These are phyloP conservation scores for Angomonas ambiguus DNA, from an alignment of 208 protist species.

Conservation along the genomic window DNA sequence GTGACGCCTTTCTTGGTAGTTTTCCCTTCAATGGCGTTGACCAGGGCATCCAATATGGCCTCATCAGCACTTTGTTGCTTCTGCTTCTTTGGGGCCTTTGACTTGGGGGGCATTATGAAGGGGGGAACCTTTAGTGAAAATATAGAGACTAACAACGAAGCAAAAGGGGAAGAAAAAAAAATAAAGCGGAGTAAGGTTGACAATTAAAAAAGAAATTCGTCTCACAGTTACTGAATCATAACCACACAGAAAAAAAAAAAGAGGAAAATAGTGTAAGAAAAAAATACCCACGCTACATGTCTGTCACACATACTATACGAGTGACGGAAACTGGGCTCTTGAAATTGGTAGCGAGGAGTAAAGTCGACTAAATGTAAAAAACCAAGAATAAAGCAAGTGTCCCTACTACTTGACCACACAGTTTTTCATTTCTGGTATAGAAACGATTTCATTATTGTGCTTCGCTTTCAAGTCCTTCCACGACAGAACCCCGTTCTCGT, in stretches of 20 bases:
- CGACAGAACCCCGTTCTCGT: slow-evolving; percentile 43
- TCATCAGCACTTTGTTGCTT: slow-evolving; percentile 29
- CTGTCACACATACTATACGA: no score
- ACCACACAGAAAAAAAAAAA: slow-evolving; percentile 13
- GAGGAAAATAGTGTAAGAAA: neutral
- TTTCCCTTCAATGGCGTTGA: slow-evolving; percentile 62
- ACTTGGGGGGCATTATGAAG: slow-evolving; percentile 20
- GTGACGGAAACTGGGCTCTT: no score
- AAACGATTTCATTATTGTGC: slow-evolving; percentile 21
- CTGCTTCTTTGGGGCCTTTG: slow-evolving; percentile 29
- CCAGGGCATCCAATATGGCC: slow-evolving; percentile 48
- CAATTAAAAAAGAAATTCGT: no score
- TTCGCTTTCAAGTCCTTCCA: slow-evolving; percentile 56
- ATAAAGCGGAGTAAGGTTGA: no score
- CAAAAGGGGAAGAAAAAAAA: no score
- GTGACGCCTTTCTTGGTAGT: slow-evolving; percentile 61
- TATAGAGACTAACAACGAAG: no score
- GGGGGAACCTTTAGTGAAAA: neutral
- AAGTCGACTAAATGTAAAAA: slow-evolving; percentile 12
- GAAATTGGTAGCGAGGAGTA: slow-evolving; percentile 20
- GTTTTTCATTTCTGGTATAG: slow-evolving; percentile 29
- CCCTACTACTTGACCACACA: slow-evolving; percentile 31
- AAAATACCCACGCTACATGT: neutral
- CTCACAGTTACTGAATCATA: no score
- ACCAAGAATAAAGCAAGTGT: slow-evolving; percentile 2